These are phyloP conservation scores for Cercospora sp. DNA, from an alignment of 2,329 filamentous ascomycete genomes.

Conservation along the genomic window DNA sequence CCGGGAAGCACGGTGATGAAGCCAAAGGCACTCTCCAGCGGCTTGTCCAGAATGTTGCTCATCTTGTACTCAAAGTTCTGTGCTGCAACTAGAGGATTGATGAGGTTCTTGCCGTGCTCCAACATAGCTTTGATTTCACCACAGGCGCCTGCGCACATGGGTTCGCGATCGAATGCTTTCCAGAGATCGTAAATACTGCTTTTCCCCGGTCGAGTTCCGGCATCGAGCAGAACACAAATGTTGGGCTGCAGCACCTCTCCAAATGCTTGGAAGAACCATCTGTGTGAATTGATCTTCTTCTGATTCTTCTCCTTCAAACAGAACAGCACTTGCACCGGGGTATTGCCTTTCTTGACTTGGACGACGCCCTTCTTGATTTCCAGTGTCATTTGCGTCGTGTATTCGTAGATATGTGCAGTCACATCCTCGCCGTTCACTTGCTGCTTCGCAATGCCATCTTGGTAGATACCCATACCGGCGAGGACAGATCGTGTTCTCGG, in stretches of 20 bases:
- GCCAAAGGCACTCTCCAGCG: constrained; percentile 92
- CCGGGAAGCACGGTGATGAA: constrained; percentile 96
- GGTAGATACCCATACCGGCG: constrained; percentile 92
- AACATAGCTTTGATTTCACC: constrained; percentile 99
- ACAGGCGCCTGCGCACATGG: constrained; percentile 95
- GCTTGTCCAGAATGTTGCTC: constrained; percentile 98
- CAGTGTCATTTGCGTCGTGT: constrained; percentile 82
- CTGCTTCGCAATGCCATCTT: constrained; percentile 97
- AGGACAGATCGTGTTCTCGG: constrained; percentile 83
- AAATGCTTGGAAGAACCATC: constrained; percentile 99
- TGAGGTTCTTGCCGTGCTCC: constrained; percentile 78
- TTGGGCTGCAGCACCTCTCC: constrained; percentile 90
- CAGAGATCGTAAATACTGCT: constrained; percentile 97
- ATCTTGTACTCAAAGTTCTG: constrained; percentile 99
- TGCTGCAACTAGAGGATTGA: constrained; percentile 91
- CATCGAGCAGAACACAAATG: constrained; percentile 93
- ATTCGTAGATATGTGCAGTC: constrained; percentile 94
- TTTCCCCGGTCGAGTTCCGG: constrained; percentile 88
- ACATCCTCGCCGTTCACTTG: constrained; percentile 96
- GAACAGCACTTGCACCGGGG: constrained; percentile 95
- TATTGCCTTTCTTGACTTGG: constrained; percentile 74
- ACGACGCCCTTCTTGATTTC: constrained; percentile 90
- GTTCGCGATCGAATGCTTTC: constrained; percentile 97
- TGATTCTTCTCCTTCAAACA: constrained; percentile 99
- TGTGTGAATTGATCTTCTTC: constrained; percentile 99